Conservation (phyloP, 106 monocot species). For the Cymbidium sinense region DNA sequence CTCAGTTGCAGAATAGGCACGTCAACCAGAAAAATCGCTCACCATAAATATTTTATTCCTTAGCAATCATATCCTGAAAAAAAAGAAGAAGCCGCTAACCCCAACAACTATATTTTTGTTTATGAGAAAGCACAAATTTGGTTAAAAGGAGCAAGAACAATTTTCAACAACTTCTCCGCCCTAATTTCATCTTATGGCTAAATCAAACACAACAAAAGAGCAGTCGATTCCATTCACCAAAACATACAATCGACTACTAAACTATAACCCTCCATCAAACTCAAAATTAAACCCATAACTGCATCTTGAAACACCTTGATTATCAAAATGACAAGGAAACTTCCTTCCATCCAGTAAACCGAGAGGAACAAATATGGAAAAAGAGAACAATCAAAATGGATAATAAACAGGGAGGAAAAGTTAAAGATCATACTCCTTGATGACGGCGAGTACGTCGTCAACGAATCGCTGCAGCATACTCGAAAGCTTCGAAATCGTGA, state of each 20-base stretch:
- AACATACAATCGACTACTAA: background rate
- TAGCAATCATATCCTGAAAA: background rate
- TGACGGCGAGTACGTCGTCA: conserved; percentile 51
- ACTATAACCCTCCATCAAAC: background rate
- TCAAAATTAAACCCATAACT: background rate
- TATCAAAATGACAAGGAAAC: background rate
- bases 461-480: conserved; percentile 60
- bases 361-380: background rate
- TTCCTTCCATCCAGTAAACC: background rate
- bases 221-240: background rate
- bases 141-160: background rate
- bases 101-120: background rate
- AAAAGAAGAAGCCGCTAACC: background rate
- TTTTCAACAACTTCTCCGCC: background rate
- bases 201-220: background rate
- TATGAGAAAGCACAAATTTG: background rate
- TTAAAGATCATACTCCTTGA: conserved; percentile 38
- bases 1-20: background rate
- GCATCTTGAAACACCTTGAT: background rate
- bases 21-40: background rate
- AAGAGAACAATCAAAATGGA: background rate
- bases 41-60: background rate
- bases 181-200: background rate
- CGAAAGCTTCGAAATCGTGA: background rate
- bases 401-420: background rate